A percentile compares a stretch with the other conserved stretches of the same genome.
Evolutionary conservation across 208 protist species (phyloP).

Genomic region (Herpetomonas tarakana): DNA sequence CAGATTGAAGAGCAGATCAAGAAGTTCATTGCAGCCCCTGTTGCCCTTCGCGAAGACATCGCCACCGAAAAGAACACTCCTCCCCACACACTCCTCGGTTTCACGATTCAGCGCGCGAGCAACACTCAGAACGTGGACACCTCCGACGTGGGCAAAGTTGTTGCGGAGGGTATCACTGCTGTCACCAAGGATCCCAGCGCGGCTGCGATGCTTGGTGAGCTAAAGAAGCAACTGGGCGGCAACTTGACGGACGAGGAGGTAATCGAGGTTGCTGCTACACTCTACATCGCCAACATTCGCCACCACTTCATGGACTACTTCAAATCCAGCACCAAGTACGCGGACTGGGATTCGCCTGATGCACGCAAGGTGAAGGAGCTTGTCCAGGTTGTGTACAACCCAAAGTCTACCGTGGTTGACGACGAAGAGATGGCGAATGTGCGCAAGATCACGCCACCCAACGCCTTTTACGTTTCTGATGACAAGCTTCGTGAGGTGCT

Average conservation of each 20-base stretch:
- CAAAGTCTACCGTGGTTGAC: slow-evolving; percentile 24
- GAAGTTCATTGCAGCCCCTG: slow-evolving; percentile 37
- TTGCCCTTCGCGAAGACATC: slow-evolving; percentile 29
- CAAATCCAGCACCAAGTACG: slow-evolving; percentile 46
- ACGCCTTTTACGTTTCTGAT: slow-evolving; percentile 65
- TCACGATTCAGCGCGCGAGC: slow-evolving; percentile 48
- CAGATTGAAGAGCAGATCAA: slow-evolving; percentile 58
- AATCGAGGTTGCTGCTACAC: slow-evolving; percentile 51
- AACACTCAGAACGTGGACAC: slow-evolving; percentile 26
- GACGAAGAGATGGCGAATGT: slow-evolving; percentile 52
- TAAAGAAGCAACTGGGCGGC: slow-evolving; percentile 57
- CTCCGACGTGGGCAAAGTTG: slow-evolving; percentile 24
- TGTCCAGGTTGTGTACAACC: slow-evolving; percentile 41
- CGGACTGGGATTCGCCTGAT: slow-evolving; percentile 48
- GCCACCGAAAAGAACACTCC: slow-evolving; percentile 65
- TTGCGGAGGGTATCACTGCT: slow-evolving; percentile 49
- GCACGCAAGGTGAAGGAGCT: slow-evolving; percentile 30
- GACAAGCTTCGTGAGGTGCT: slow-evolving; percentile 63
- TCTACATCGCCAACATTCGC: slow-evolving; percentile 62
- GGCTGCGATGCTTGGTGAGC: slow-evolving; percentile 19
- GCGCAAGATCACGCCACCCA: slow-evolving; percentile 34
- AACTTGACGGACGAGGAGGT: slow-evolving; percentile 70
- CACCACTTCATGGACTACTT: slow-evolving; percentile 88
- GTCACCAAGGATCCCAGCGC: slow-evolving; percentile 37
- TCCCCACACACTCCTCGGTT: slow-evolving; percentile 54